Evolutionary conservation across 768 basidiomycete species (phyloP), one percentile per base, ranked within the genome.

Genomic region (Lentinula guzmanii): DNA sequence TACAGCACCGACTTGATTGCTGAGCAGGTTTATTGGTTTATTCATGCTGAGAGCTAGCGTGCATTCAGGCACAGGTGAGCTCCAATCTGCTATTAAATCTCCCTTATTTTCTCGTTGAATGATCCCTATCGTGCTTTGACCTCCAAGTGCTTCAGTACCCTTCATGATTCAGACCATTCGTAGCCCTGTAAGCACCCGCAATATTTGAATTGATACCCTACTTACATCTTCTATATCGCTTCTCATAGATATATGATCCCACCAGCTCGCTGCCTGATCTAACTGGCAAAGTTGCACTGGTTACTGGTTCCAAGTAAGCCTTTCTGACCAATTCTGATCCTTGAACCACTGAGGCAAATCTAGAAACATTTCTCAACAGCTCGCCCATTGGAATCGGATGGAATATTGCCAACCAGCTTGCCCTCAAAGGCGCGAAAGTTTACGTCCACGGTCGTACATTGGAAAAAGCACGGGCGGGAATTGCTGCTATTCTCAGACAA

Each of bases 221-320:
- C 16, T 43, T 43, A 43, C 16, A 6, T n/a, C n/a, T 13, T 13
- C 9, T 1, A 1, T 43, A 3, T 43, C 42, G 24, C 24, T 41
- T 11, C 24, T 24, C 24, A 6, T n/a, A 55, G 53, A 11, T 15
- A 55, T 55, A 34, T 10, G 53, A 55, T 41, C 28, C 34, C 18
- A n/a, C 24, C 24, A 24, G 35, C 10, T 37, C n/a, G 33, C 61
- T 79, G 41, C 73, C 72, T 3, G 71, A 74, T 59, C 67, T 75
- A 8, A 65, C 62, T 0, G 75, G 72, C 15, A 76, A 79, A 65
- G 75, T 80, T 28, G 56, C 68, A 53, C 61, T 79, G 37, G 75
- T 82, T 10, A 80, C 79, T 0, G 80, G 80, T 11, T 77, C 76
- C 52, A 80, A 79, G 75, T 78, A 56, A 61, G 71, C 55, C 11